These are phyloP conservation scores for Cyberlindnera petersonii DNA, from an alignment of 805 yeast genomes.

Conservation along the genomic window DNA sequence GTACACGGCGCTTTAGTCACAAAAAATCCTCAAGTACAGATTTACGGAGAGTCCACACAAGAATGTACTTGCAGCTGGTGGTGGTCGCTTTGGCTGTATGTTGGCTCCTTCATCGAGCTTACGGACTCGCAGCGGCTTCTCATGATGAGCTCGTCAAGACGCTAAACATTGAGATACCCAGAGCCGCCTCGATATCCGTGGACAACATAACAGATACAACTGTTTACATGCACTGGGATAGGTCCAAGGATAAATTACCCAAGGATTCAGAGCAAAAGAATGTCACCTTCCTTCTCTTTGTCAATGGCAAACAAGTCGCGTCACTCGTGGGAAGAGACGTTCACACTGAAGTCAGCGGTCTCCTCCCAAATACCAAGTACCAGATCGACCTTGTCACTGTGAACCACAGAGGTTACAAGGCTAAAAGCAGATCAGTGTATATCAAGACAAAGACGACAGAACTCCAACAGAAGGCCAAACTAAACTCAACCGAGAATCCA, in stretches of 20 bases:
- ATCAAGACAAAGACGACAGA: conserved; percentile 35
- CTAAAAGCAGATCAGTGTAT: conserved; percentile 38
- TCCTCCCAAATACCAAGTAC: conserved; percentile 36
- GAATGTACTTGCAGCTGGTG: conserved; percentile 22
- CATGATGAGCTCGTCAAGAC: conserved; percentile 42
- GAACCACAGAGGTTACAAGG: conserved; percentile 36
- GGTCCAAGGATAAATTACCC: conserved; percentile 45
- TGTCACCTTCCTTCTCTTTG: conserved; percentile 34
- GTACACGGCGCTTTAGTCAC: background rate
- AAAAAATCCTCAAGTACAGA: background rate
- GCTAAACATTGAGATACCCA: conserved; percentile 52
- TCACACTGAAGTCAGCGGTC: conserved; percentile 32
- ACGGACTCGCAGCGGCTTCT: conserved; percentile 33
- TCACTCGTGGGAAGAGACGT: conserved; percentile 33
- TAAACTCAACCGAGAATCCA: conserved; percentile 25
- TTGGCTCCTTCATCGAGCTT: conserved; percentile 25
- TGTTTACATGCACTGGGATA: conserved; percentile 55
- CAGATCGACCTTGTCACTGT: conserved; percentile 42
- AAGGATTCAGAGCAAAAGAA: conserved; percentile 29
- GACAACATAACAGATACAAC: conserved; percentile 46
- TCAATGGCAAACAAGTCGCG: conserved; percentile 38
- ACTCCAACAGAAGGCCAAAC: conserved; percentile 20
- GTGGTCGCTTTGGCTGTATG: conserved; percentile 18
- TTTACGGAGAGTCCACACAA: background rate
- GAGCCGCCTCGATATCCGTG: conserved; percentile 49